phyloP scores from a whole-genome alignment of 2,329 filamentous ascomycete genomes.

The Cladobotryum mycophilum region DNA sequence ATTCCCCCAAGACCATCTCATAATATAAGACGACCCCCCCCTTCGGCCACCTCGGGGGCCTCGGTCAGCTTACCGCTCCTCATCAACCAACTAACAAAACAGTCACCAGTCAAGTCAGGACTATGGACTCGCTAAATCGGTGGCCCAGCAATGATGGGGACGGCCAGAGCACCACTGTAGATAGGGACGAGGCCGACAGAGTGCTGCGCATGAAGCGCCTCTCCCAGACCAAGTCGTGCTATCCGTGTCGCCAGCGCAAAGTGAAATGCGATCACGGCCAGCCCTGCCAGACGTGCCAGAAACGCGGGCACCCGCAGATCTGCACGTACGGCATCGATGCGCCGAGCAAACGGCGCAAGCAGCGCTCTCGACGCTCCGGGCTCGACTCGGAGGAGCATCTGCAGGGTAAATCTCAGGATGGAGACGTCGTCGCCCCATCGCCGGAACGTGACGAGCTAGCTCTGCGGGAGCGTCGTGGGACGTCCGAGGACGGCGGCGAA shows the following conservation, averaged over 20 bases:
- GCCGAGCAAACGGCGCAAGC: slow-evolving; percentile 1
- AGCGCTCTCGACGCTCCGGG: neutral
- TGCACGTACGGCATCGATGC: slow-evolving; percentile 5
- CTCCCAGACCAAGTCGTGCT: slow-evolving; percentile 5
- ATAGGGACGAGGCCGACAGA: slow-evolving; percentile 5
- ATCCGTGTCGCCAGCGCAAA: slow-evolving; percentile 9
- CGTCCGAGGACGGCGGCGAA: no score
- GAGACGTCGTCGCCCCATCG: neutral
- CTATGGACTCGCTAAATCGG: neutral
- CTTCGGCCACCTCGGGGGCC: no score
- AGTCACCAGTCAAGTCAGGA: neutral
- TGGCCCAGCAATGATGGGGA: neutral
- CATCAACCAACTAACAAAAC: no score
- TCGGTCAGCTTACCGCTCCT: no score
- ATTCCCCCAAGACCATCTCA: no score
- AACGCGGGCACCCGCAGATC: slow-evolving; percentile 7
- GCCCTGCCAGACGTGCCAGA: slow-evolving; percentile 7
- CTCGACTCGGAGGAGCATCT: neutral
- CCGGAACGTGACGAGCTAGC: no score
- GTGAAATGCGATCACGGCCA: slow-evolving; percentile 9
- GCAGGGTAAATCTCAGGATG: no score
- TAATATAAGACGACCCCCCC: no score
- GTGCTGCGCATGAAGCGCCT: slow-evolving; percentile 4
- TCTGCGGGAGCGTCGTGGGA: no score
- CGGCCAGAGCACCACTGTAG: neutral